These are phyloP conservation scores for Beauveria asiatica DNA, from an alignment of 2,329 filamentous ascomycete species.

Conservation along the genomic window DNA sequence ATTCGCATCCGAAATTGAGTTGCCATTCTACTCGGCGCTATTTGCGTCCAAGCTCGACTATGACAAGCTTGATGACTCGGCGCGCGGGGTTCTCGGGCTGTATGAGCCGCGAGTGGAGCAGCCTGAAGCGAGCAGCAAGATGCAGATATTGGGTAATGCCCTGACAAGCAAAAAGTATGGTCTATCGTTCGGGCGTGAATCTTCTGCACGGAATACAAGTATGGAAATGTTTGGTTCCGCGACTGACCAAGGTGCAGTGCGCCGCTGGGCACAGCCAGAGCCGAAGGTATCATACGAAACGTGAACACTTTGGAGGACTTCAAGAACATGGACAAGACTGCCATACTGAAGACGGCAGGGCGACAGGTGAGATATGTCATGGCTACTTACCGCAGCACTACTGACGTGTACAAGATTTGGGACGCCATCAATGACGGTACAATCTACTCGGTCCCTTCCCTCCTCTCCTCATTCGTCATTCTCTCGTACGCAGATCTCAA, in stretches of 20 bases:
- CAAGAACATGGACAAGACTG: slow-evolving; percentile 69
- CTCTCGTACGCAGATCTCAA: slow-evolving; percentile 94
- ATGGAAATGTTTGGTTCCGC: background rate
- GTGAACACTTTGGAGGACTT: slow-evolving; percentile 95
- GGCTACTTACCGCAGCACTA: background rate
- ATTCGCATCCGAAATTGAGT: slow-evolving; percentile 88
- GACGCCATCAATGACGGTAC: slow-evolving; percentile 94
- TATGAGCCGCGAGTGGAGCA: slow-evolving; percentile 77
- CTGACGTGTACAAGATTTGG: slow-evolving; percentile 64
- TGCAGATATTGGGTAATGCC: slow-evolving; percentile 84
- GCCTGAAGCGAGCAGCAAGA: slow-evolving; percentile 70
- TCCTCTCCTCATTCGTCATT: slow-evolving; percentile 80
- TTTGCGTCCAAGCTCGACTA: slow-evolving; percentile 91
- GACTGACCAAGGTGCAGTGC: slow-evolving; percentile 37
- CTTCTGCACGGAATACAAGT: background rate
- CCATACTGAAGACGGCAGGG: slow-evolving; percentile 69
- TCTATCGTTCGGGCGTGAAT: background rate
- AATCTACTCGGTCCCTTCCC: slow-evolving; percentile 88
- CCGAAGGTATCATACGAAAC: slow-evolving; percentile 91
- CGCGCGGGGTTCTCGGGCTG: slow-evolving; percentile 74
- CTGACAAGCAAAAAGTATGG: slow-evolving; percentile 75
- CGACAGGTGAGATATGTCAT: slow-evolving; percentile 51
- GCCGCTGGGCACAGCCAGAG: slow-evolving; percentile 65
- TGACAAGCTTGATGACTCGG: slow-evolving; percentile 93
- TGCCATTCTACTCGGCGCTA: slow-evolving; percentile 90